phyloP scores from a whole-genome alignment of 495 filamentous ascomycete genomes.

The Lasiosphaeris hirsuta region DNA sequence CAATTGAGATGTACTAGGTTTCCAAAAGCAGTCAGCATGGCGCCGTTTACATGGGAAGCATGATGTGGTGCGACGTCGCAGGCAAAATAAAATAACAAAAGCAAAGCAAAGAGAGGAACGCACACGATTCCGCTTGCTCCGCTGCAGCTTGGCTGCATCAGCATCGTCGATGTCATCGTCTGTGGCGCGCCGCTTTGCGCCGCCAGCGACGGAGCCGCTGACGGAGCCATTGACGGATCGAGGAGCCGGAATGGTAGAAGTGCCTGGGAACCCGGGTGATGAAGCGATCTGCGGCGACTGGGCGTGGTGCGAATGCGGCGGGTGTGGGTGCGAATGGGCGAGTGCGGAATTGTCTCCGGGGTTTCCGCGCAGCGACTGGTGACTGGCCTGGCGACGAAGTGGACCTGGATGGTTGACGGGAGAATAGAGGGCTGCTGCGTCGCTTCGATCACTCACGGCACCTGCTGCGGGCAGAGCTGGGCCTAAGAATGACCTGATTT shows the following conservation, averaged over 20 bases:
- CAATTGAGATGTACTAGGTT: constrained; percentile 79
- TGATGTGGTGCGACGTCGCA: too few relatives aligned
- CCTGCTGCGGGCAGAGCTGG: constrained; percentile 21
- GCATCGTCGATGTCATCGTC: constrained; percentile 29
- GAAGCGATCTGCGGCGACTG: constrained; percentile 1
- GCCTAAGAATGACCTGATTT: constrained; percentile 48
- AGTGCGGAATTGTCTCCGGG: constrained; percentile 39
- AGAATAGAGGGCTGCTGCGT: constrained; percentile 7
- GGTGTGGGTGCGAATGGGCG: background rate
- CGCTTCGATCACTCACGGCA: constrained; percentile 14
- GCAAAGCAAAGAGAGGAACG: background rate
- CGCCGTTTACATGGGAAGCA: too few relatives aligned
- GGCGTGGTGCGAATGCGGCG: constrained; percentile 6
- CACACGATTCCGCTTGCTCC: constrained; percentile 60
- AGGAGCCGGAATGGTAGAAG: background rate
- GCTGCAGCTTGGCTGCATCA: constrained; percentile 42
- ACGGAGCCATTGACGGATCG: background rate
- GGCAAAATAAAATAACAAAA: background rate
- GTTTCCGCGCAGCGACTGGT: constrained; percentile 29
- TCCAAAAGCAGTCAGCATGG: constrained; percentile 1
- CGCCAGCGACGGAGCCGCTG: constrained; percentile 19
- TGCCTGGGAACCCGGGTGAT: background rate
- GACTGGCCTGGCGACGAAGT: constrained; percentile 14
- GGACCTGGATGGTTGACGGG: constrained; percentile 8
- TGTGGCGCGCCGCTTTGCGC: constrained; percentile 38